Conservation (phyloP, 208 protist genomes). For the Trypanosoma lewisi region DNA sequence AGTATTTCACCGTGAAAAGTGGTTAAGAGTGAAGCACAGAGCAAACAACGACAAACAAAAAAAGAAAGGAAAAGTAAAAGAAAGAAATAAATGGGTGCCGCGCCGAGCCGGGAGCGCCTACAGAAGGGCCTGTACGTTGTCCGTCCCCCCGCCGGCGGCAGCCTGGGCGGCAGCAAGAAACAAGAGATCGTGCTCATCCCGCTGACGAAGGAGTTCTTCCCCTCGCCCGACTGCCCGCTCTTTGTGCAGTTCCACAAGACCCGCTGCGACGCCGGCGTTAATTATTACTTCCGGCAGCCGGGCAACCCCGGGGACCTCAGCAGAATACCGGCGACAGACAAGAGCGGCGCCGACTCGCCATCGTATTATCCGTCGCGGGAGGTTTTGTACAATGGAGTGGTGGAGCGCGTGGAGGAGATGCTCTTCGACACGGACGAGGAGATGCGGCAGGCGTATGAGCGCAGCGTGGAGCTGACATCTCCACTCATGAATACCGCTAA, state of each 20-base stretch:
- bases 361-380: constrained; percentile 75
- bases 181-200: constrained; percentile 78
- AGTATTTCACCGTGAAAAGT: neutral
- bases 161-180: constrained; percentile 12
- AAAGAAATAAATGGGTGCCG: constrained; percentile 56
- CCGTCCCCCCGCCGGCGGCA: constrained; percentile 19
- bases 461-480: constrained; percentile 17
- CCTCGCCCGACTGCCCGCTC: constrained; percentile 67
- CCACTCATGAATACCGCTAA: constrained; percentile 30
- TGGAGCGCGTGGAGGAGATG: constrained; percentile 72
- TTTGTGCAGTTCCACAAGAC: constrained; percentile 83
- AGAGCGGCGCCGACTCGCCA: constrained; percentile 38
- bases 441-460: constrained; percentile 66
- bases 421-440: constrained; percentile 85
- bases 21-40: neutral
- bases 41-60: neutral
- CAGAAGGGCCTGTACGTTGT: constrained; percentile 53
- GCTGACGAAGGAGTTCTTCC: constrained; percentile 78
- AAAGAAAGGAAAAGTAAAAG: neutral
- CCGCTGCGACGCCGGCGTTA: constrained; percentile 76
- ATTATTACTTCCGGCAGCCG: constrained; percentile 81
- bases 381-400: constrained; percentile 69
- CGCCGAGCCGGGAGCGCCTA: constrained; percentile 71
- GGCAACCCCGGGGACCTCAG: constrained; percentile 73
- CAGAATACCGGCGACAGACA: constrained; percentile 54